These are phyloP conservation scores for Pseudogymnoascus sp. DNA, from an alignment of 2,329 filamentous ascomycete species.

Conservation along the genomic window DNA sequence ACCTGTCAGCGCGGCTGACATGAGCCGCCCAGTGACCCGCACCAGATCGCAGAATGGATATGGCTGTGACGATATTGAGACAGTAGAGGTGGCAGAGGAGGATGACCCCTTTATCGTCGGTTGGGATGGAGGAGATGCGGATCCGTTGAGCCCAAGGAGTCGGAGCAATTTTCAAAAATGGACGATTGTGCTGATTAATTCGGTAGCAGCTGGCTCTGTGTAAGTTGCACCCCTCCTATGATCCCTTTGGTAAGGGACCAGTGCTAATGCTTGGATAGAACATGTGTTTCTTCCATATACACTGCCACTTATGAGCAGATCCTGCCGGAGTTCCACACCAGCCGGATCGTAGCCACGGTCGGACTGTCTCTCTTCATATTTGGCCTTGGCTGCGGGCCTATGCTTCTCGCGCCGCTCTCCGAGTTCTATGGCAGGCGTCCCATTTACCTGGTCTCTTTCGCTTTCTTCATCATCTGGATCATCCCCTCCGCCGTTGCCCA, in stretches of 20 bases:
- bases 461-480: slow-evolving; percentile 70
- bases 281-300: slow-evolving; percentile 82
- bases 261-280: slow-evolving; percentile 44
- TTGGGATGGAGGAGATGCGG: slow-evolving; percentile 66
- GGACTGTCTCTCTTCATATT: slow-evolving; percentile 79
- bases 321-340: slow-evolving; percentile 65
- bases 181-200: slow-evolving; percentile 71
- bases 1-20: not conserved
- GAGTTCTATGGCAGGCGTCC: slow-evolving; percentile 76
- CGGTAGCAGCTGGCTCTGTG: slow-evolving; percentile 68
- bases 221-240: slow-evolving; percentile 43
- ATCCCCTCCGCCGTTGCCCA: slow-evolving; percentile 75
- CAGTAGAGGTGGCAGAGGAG: slow-evolving; percentile 22
- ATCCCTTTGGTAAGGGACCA: not conserved
- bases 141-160: slow-evolving; percentile 69
- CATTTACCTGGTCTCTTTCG: slow-evolving; percentile 71
- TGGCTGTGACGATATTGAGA: slow-evolving; percentile 25
- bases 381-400: slow-evolving; percentile 56
- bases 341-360: slow-evolving; percentile 66
- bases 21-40: not conserved
- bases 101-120: slow-evolving; percentile 58
- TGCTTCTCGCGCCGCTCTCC: slow-evolving; percentile 49
- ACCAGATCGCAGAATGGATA: slow-evolving; percentile 30
- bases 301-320: slow-evolving; percentile 76
- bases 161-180: slow-evolving; percentile 65